Conservation (phyloP, 768 basidiomycete species). For the Russula vinacea region DNA sequence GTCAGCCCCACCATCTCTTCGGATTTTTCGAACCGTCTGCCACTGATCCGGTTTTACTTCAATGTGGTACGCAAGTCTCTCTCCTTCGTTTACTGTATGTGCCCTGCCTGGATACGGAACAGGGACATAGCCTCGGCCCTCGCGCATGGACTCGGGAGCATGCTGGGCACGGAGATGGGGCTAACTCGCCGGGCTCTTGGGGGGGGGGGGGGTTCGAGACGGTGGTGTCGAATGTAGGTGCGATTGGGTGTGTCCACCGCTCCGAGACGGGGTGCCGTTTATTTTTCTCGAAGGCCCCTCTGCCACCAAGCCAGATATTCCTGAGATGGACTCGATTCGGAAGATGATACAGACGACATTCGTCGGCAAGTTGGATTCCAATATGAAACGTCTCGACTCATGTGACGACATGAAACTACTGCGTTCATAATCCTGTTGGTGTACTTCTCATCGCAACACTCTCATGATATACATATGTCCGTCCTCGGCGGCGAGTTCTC, state of each 20-base stretch:
- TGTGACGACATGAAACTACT: neutral
- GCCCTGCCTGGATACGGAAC: neutral
- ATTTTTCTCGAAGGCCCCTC: neutral
- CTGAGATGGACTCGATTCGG: neutral
- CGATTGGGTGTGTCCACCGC: neutral
- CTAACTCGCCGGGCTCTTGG: neutral
- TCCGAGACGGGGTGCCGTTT: neutral
- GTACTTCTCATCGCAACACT: neutral
- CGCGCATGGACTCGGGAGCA: neutral
- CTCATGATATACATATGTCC: neutral
- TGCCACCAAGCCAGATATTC: neutral
- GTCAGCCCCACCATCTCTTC: neutral
- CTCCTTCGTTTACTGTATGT: neutral
- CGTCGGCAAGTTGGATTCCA: neutral
- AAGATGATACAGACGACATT: neutral
- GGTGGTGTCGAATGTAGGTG: neutral
- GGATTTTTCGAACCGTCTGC: neutral
- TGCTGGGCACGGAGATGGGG: neutral
- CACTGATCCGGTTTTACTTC: neutral
- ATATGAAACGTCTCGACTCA: neutral
- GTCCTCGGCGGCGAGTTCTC: neutral
- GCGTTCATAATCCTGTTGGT: neutral
- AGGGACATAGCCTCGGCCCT: too few species aligned
- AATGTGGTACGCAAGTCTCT: neutral
- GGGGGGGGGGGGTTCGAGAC: neutral